phyloP scores from a whole-genome alignment of 129 eudicot species.

The Arctium minus region DNA sequence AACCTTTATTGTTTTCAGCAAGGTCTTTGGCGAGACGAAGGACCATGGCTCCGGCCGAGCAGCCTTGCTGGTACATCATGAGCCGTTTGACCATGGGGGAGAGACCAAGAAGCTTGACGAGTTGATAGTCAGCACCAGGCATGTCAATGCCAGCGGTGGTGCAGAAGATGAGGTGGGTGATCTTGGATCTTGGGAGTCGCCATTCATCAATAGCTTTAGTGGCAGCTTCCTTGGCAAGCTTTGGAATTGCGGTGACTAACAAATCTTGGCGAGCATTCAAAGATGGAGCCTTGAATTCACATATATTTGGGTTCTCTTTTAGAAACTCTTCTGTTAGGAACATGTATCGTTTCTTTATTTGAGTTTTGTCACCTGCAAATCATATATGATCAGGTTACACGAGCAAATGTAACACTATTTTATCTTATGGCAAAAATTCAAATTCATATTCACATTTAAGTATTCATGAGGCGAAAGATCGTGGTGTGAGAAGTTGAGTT shows the following conservation, averaged over 20 bases:
- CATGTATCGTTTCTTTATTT: constrained; percentile 10
- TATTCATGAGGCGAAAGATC: too few species aligned
- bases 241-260: not conserved
- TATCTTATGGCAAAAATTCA: not conserved
- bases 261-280: constrained; percentile 11
- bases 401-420: not conserved
- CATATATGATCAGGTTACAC: not conserved
- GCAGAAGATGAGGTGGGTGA: constrained; percentile 11
- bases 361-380: constrained; percentile 3
- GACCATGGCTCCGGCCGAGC: constrained; percentile 7
- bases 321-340: constrained; percentile 10
- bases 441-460: too few species aligned
- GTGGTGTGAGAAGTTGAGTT: too few species aligned
- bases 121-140: constrained; percentile 16
- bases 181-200: constrained; percentile 14
- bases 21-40: constrained; percentile 18
- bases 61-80: constrained; percentile 12
- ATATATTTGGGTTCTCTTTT: constrained; percentile 11
- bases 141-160: not conserved
- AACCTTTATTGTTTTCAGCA: constrained; percentile 12
- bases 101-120: constrained; percentile 8
- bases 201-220: not conserved
- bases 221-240: constrained; percentile 13
- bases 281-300: constrained; percentile 11
- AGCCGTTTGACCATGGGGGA: constrained; percentile 13